Base-by-base conservation (phyloP, 805 yeast genomes). In the Priceomyces haplophilus region DNA sequence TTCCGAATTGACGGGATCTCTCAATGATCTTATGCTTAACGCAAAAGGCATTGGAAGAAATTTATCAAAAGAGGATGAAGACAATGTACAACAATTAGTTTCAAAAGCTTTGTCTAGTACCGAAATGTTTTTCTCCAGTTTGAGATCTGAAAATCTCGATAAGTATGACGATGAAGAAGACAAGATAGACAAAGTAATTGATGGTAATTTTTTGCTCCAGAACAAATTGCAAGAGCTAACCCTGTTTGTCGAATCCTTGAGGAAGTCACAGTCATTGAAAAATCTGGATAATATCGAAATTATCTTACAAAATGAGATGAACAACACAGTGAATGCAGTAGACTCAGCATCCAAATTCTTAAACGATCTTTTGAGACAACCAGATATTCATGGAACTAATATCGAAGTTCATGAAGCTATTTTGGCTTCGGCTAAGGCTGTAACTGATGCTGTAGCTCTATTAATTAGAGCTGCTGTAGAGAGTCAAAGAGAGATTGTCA, bases 401-500 rank as follows among this genome's bases (percentile, higher is more conserved):
- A 60, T 80, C 40, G 83, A 83, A 54, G 79, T 88, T 34, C 87
- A 85, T 59, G 87, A 82, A 53, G 85, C 91, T 0, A 79, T 89
- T 44, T 65, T 88, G 34, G 68, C 83, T 2, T 87, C 91, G 16
- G 93, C 96, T 0, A 76, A 83, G 44, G 86, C 88, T 10, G 83
- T 88, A 21, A 86, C 91, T 1, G 79, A 82, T 46, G 88, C 96
- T 1, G 83, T 88, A 40, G 80, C 84, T 4, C 69, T 76, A 25
- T 75, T 88, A 52, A 82, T 89, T 41, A 67, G 72, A 48, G 83
- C 93, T 2, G 87, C 96, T 2, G 81, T 88, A 19, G 88, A 80
- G 27, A 80, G 91, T 16, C 96, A 88, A 62, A 65, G 77, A 44
- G 96, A 88, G 62, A 88, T 88, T 56, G 91, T 83, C 4, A 75